phyloP scores from a whole-genome alignment of 2,329 filamentous ascomycete genomes.

The Aschersonia sp. region DNA sequence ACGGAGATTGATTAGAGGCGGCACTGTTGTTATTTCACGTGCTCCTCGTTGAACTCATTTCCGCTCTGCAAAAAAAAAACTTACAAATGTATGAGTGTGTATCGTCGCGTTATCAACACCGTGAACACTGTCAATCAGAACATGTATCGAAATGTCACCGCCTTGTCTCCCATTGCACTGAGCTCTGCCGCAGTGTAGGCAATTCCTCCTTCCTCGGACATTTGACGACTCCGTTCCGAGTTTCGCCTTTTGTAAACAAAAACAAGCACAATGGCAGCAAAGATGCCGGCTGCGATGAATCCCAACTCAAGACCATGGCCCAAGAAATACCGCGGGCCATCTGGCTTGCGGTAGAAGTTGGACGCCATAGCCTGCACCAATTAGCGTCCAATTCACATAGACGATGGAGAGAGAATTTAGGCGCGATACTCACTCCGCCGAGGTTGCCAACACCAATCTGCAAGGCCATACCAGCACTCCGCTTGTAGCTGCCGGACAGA shows the following conservation, averaged over 20 bases:
- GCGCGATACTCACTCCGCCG: constrained; percentile 24
- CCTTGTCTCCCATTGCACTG: constrained; percentile 43
- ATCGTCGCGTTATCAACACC: background rate
- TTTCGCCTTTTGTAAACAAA: constrained; percentile 44
- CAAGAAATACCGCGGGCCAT: constrained; percentile 32
- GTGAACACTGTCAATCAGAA: constrained; percentile 13
- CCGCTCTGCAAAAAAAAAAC: too few relatives aligned
- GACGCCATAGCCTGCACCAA: constrained; percentile 45
- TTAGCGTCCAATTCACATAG: background rate
- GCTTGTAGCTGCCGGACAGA: constrained; percentile 50
- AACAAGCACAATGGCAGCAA: constrained; percentile 27
- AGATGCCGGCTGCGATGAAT: constrained; percentile 30
- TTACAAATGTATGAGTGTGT: too few relatives aligned
- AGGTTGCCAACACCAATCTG: constrained; percentile 48
- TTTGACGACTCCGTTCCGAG: constrained; percentile 33
- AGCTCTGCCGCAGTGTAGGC: constrained; percentile 30
- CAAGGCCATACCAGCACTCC: constrained; percentile 48
- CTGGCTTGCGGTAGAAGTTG: constrained; percentile 49
- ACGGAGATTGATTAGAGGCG: background rate
- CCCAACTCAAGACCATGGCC: constrained; percentile 35
- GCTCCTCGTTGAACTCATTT: too few relatives aligned
- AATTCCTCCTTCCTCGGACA: constrained; percentile 25
- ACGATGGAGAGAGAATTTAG: background rate
- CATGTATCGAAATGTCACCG: constrained; percentile 49
- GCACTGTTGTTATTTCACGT: background rate